phyloP scores from a whole-genome alignment of 148 eudicot genomes.

The Silene uniflora region DNA sequence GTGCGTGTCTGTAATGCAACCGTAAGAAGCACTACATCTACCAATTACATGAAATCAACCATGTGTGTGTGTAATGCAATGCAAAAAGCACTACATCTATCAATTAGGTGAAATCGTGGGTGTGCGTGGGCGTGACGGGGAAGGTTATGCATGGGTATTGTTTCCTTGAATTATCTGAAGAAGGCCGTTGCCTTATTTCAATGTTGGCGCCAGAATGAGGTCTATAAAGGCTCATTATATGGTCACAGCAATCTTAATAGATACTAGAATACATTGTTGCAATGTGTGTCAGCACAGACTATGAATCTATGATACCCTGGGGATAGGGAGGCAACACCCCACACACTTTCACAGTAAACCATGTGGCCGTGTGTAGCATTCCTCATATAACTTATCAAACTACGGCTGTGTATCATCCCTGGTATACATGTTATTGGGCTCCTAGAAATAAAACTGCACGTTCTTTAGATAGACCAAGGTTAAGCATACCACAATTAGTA shows the following conservation, averaged over 20 bases:
- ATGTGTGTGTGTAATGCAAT: neutral
- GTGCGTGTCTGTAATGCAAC: neutral
- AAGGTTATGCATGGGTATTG: neutral
- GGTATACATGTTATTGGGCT: neutral
- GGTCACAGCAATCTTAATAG: neutral
- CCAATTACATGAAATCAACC: neutral
- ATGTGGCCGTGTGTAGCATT: neutral
- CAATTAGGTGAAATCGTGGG: neutral
- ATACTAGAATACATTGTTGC: neutral
- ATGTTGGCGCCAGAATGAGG: neutral
- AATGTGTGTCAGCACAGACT: neutral
- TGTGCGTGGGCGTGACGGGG: too few species aligned
- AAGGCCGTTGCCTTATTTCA: too few species aligned
- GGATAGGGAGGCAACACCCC: neutral
- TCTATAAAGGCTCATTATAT: neutral
- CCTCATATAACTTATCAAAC: neutral
- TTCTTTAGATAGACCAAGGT: neutral
- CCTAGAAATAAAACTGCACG: neutral
- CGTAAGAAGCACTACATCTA: slow-evolving; percentile 1
- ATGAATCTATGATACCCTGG: neutral
- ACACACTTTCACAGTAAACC: neutral
- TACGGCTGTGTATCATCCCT: neutral
- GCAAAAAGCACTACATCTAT: neutral
- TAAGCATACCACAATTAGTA: neutral
- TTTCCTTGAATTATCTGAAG: neutral